These are phyloP conservation scores for Toxicodendron radicans DNA, from an alignment of 345 rosid species.

Conservation along the genomic window DNA sequence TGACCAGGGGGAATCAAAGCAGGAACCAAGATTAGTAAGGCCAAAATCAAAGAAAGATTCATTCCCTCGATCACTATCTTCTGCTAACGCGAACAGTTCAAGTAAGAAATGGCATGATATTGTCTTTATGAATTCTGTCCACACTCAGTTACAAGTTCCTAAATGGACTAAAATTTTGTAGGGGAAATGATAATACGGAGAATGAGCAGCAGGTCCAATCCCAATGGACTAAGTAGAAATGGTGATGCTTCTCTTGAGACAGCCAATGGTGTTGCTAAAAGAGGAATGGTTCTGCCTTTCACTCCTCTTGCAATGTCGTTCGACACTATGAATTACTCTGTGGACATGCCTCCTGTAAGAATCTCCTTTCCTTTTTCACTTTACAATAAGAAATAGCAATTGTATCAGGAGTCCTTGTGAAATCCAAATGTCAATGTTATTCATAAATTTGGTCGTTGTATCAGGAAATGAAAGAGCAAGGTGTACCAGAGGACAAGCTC, in stretches of 20 bases:
- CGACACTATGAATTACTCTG: slow-evolving; percentile 59
- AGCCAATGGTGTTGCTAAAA: slow-evolving; percentile 42
- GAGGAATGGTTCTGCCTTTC: slow-evolving; percentile 88
- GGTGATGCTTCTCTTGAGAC: slow-evolving; percentile 32
- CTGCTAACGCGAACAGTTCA: slow-evolving; percentile 44
- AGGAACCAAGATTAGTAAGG: slow-evolving; percentile 30
- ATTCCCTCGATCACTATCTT: slow-evolving; percentile 32
- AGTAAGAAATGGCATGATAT: slow-evolving; percentile 36
- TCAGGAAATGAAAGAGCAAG: slow-evolving; percentile 92
- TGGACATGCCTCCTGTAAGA: slow-evolving; percentile 81
- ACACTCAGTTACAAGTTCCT: slow-evolving; percentile 1
- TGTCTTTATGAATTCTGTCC: background rate
- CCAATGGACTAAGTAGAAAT: slow-evolving; percentile 30
- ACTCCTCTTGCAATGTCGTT: slow-evolving; percentile 80
- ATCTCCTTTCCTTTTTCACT: slow-evolving; percentile 4
- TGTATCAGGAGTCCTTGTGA: background rate
- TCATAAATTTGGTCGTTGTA: slow-evolving; percentile 1
- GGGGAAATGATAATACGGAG: slow-evolving; percentile 29
- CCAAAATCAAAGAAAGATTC: slow-evolving; percentile 30
- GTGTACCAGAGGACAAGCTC: slow-evolving; percentile 62
- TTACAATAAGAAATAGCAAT: background rate
- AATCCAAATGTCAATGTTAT: background rate
- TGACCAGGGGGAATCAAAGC: slow-evolving; percentile 28
- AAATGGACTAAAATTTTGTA: slow-evolving; percentile 12
- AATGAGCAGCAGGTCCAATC: slow-evolving; percentile 25